Evolutionary conservation across 2,329 filamentous ascomycete species (phyloP).

Genomic region (Calonectria hongkongensis): DNA sequence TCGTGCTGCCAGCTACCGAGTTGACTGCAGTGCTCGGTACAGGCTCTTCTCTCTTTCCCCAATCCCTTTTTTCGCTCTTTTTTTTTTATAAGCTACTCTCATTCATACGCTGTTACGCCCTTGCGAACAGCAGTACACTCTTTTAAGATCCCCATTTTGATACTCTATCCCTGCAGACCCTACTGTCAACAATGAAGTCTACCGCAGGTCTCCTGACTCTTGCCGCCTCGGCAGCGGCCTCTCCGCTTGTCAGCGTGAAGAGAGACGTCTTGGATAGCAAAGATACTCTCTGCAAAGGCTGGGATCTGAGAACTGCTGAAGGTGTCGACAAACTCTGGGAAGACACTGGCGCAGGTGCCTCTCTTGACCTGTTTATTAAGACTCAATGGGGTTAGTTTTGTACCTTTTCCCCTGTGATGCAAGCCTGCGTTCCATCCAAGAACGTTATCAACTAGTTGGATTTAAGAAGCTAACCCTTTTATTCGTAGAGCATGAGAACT

Average conservation of each 20-base stretch:
- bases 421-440: background rate
- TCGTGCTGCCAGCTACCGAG: background rate
- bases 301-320: background rate
- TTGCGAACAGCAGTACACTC: background rate
- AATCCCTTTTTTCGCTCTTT: background rate
- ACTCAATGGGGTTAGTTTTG: constrained; percentile 5
- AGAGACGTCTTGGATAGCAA: constrained; percentile 12
- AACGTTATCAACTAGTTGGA: background rate
- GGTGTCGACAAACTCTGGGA: constrained; percentile 17
- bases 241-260: constrained; percentile 4
- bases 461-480: background rate
- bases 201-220: background rate
- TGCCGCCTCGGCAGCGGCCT: constrained; percentile 9
- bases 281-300: constrained; percentile 1
- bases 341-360: constrained; percentile 2
- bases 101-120: background rate
- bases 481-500: constrained; percentile 1
- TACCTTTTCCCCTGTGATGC: background rate
- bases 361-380: constrained; percentile 12
- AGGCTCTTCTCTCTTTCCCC: background rate
- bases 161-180: background rate
- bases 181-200: background rate
- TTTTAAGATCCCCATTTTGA: background rate
- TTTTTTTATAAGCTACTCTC: background rate
- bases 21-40: background rate